Evolutionary conservation across 352 stramenopile genomes (phyloP), one percentile per base, ranked within the genome.

Genomic region (Globisporangium cylindrosporum): DNA sequence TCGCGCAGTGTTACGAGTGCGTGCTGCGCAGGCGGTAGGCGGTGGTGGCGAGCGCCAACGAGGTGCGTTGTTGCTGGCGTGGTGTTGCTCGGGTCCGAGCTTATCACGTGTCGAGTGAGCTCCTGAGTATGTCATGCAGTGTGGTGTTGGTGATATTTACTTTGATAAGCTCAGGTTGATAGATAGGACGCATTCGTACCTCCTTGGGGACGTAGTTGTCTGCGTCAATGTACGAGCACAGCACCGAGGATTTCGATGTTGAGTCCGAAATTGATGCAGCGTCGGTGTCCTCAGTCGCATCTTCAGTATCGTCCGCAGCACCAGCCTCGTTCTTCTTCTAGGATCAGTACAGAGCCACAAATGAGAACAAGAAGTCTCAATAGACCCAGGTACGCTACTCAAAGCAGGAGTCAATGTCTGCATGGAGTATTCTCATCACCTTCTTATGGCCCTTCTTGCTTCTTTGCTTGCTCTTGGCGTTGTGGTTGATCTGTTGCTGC

Each of bases 131-230:
- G 38, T 20, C 49, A 55, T 2, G 34, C 34, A 63, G 53, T 18
- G 20, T 15, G 32, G 27, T 15, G 41, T 49, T n/a, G 15, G 15
- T 22, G 41, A 49, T 49, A 49, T 8, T 18, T 49, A 22, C 15
- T 49, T n/a, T 49, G 15, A n/a, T 49, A 22, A 20, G 4, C 4
- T 49, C 41, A 49, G 15, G 18, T 10, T 22, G 41, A 10, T 49
- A 22, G 41, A n/a, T 22, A 49, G 15, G 1, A 22, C 41, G 6
- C 25, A 36, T 4, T 7, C 38, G 54, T 43, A 82, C 75, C 67
- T 81, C 73, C 32, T 34, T 49, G 8, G 73, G 71, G 27, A 73
- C 66, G 48, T 81, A 88, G 59, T 88, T 80, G 58, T 91, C 83
- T 22, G 74, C 78, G 38, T 88, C 81, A 12, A 86, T 71, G 61